Evolutionary conservation across 164 flowering plant genomes (phyloP), one percentile per base, ranked within the genome.

Genomic region (Nelumbo lutea): DNA sequence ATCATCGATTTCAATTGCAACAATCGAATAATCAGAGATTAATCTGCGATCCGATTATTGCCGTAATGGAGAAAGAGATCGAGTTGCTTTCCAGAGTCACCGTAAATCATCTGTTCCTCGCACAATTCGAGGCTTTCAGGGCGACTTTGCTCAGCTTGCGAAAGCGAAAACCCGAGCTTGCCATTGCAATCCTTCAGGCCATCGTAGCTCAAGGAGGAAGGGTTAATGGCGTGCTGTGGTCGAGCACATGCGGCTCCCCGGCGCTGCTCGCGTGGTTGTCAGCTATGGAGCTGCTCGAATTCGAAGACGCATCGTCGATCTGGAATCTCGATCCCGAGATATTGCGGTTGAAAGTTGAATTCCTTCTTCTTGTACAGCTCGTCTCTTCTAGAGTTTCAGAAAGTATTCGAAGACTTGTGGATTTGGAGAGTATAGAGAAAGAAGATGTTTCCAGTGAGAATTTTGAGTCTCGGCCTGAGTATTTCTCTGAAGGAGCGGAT

Each of bases 111-210:
- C 91, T 95, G 60, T 80, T 81, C 78, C 85, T 95, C 59, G 87
- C 86, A 6, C 99, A 95, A 71, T 92, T 90, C 83, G 99, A 95
- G 72, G 83, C 97, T 5, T 83, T 95, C 43, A 81, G 97, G 47
- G 99, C 97, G 9, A 76, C 79, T 1, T 44, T 95, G 43, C 83
- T 84, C 65, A 82, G 85, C 67, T 86, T 95, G 61, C 87, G 86
- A 9, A 63, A 81, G 43, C 74, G 86, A 9, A 79, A 84, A 63
- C 90, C 93, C 0, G 77, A 81, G 59, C 84, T 92, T 13, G 90
- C 98, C 15, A 75, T 81, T 27, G 68, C 87, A 8, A 81, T 95
- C 50, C 88, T 95, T 44, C 97, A 82, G 50, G 72, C 96, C 3
- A 65, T 90, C 39, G 84, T 95, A n/a, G 70, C 90, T 53, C 76